A percentile compares a stretch with the other conserved stretches of the same genome.
phyloP scores from a whole-genome alignment of 176 grass and related monocot genomes.

The Paspalum vaginatum region DNA sequence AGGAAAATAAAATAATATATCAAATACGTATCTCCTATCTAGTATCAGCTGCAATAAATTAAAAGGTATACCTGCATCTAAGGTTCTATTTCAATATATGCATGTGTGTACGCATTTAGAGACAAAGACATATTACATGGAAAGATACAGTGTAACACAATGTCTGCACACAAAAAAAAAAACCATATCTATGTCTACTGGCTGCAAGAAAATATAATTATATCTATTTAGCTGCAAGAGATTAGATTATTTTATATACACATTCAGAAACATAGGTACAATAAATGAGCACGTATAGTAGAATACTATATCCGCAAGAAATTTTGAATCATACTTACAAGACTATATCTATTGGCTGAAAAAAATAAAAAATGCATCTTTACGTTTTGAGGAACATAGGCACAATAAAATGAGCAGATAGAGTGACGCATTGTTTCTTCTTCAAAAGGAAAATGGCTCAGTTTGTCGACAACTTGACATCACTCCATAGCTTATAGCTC shows the following conservation, averaged over 20 bases:
- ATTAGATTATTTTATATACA: background rate
- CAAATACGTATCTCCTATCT: too few relatives aligned
- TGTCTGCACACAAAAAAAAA: background rate
- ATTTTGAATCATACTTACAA: background rate
- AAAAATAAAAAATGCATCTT: background rate
- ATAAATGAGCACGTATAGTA: background rate
- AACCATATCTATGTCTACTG: too few relatives aligned
- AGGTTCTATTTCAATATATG: too few relatives aligned
- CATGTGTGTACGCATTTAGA: too few relatives aligned
- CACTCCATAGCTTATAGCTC: background rate
- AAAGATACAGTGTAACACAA: background rate
- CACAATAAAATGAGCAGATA: too few relatives aligned
- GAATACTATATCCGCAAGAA: background rate
- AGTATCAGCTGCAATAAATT: too few relatives aligned
- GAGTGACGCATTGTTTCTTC: background rate
- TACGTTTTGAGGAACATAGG: too few relatives aligned
- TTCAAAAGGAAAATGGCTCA: background rate
- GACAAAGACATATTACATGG: too few relatives aligned
- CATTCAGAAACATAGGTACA: background rate
- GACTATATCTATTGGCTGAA: background rate
- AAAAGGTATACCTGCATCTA: too few relatives aligned
- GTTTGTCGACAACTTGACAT: background rate
- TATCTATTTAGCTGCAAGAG: background rate
- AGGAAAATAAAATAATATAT: too few relatives aligned
- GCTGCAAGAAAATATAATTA: too few relatives aligned